Evolutionary conservation across 129 eudicot genomes (phyloP), one percentile per base, ranked within the genome.

Genomic region (Arctium minus): DNA sequence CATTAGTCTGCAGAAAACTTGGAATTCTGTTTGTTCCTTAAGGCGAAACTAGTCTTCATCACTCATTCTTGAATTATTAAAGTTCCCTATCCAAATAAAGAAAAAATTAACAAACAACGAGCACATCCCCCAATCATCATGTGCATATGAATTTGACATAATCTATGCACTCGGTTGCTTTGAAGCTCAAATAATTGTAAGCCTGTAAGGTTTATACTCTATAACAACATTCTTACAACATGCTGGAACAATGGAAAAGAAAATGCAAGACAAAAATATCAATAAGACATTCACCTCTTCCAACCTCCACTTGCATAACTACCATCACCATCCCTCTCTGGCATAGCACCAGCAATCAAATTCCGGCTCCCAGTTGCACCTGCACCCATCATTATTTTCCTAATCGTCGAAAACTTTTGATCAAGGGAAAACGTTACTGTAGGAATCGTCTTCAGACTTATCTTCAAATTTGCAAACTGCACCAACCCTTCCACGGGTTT

Each of bases 241-340:
- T 1, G 37, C 37, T 22, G 38, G 75, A 5, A 60, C 30, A 15
- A 6, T 2, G 76, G 30, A 7, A 8, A 22, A 72, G 33, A 78
- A 48, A 77, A 8, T 31, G 40, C 5, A 69, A 22, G 40, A 70
- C 8, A 65, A 76, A 8, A 18, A 4, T 17, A 42, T 15, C 11
- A 17, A 11, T 56, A 70, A 46, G 71, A 83, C 74, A 85, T 72
- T 88, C 91, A 94, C 98, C 98, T 92, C 86, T 87, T 92, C 92
- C 92, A 90, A 18, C 93, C 96, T 77, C 98, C 98, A 82, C 94
- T 92, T 37, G 90, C 89, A 88, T 82, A 91, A 76, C 88, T 88
- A 70, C 88, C 89, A 84, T 83, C 88, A 18, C 87, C 97, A 73
- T 89, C 92, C 89, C 86, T 92, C 87, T 85, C 90, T 15, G 85